Percentiles rank a stretch among this genome's conserved stretches.
Evolutionary conservation across 257 asterid genomes (phyloP).

Genomic region (Echium plantagineum): DNA sequence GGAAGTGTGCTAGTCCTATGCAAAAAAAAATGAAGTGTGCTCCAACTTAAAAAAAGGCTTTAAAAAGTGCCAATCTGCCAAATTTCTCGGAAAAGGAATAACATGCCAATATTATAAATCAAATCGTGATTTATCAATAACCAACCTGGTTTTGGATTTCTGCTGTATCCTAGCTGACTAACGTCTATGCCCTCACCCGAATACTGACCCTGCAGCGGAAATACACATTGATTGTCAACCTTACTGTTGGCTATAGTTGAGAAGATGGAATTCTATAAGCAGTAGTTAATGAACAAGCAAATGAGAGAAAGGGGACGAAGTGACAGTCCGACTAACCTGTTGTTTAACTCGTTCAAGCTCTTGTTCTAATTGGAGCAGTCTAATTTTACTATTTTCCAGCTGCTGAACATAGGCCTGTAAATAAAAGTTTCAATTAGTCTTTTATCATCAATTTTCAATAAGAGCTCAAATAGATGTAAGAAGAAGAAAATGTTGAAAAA

Average conservation of each 20-base stretch:
- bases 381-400: slow-evolving; percentile 62
- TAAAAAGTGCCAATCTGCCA: too few relatives aligned
- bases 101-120: too few relatives aligned
- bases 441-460: not conserved
- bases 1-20: too few relatives aligned
- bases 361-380: slow-evolving; percentile 76
- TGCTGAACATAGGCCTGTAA: slow-evolving; percentile 91
- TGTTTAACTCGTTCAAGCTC: slow-evolving; percentile 64
- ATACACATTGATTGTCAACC: slow-evolving; percentile 8
- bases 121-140: not conserved
- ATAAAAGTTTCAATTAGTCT: slow-evolving; percentile 6
- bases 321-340: slow-evolving; percentile 32
- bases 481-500: too few relatives aligned
- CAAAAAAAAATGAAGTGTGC: too few relatives aligned
- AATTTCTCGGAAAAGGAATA: too few relatives aligned
- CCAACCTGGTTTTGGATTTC: slow-evolving; percentile 60
- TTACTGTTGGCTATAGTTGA: slow-evolving; percentile 6
- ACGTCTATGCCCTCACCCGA: slow-evolving; percentile 43
- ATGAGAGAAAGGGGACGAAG: slow-evolving; percentile 1
- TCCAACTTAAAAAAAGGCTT: too few relatives aligned
- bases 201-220: slow-evolving; percentile 43
- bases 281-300: not conserved
- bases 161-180: slow-evolving; percentile 48
- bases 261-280: not conserved
- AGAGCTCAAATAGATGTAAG: not conserved